Base-by-base conservation (phyloP, 1,139 yeast genomes). In the Debaryomycetaceae sp. region DNA sequence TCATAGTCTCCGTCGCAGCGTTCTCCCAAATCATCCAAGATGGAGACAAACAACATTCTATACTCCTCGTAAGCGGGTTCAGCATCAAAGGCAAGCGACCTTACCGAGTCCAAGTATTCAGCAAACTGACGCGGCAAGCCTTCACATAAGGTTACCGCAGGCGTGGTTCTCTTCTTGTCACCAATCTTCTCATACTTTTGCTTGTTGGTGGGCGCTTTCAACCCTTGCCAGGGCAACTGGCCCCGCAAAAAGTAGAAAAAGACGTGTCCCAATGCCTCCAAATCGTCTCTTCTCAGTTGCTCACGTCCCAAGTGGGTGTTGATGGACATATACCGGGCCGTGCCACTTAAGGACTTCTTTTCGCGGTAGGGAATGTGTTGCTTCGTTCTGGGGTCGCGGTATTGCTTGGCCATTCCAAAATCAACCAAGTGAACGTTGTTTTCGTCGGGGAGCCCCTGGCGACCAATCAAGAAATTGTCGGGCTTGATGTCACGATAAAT, bases 371-470 rank as follows among this genome's bases (percentile, higher is more conserved):
- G 97, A 43, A 91, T 91, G 62, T 91, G 98, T 54, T 81, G 91
- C 53, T 86, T 84, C 4, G 96, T 85, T 57, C 86, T 76, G 34
- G 96, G 96, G 56, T 91, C 97, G 49, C 96, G 74, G 60, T 85
- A 91, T 54, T 88, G 96, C 61, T 91, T 91, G 27, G 96, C 96
- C 97, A 91, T 89, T 42, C 98, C 98, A 55, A 88, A 91, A 55
- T 83, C 93, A 35, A 83, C 83, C 50, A 82, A 58, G 49, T 80
- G 84, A 32, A 82, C 81, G 39, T 61, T 53, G 46, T 67, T 65
- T 44, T 63, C 72, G 39, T 64, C 70, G 9, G 62, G 56, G 43
- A 71, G 53, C 12, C 78, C 78, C 49, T 74, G 81, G 45, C 76
- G 69, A 28, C 93, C 93, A 53, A 91, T 83, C 46, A 89, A 71